Base-by-base conservation (phyloP, 2,329 filamentous ascomycete species). In the Penicillium sp. region DNA sequence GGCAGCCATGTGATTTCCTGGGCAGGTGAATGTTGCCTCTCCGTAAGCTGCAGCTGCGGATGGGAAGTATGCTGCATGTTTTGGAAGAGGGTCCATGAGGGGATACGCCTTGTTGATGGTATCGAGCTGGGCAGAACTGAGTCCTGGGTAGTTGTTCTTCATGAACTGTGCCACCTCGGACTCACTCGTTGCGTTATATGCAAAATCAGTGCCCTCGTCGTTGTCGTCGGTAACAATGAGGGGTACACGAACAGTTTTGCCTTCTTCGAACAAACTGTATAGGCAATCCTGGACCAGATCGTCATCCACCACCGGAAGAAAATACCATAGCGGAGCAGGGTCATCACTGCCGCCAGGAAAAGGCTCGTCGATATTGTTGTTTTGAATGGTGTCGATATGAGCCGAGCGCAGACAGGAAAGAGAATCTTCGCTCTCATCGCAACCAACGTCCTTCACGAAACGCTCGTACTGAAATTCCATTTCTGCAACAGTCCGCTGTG, bases 81-180 rank as follows among this genome's bases (percentile, higher is more conserved):
- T 39, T n/a, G 68, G 65, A 2, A 73, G 45, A 2, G 67, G 58
- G 1, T 61, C 5, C 48, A 62, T 61, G 39, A 69, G 42, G 26
- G 82, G 81, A 61, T 86, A 88, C 7, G 81, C 68, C 0, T 62
- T 28, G 61, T 81, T 78, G 58, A 86, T 78, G 2, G 61, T 59
- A 2, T 65, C 56, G 1, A 86, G 68, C 43, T 85, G 77, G 2
- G 63, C 54, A 4, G 68, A 52, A 0, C 73, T 81, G 9, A 88
- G 67, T 24, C 73, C 72, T 0, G 83, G 80, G 56, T 81, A 86
- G 51, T 86, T 79, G 52, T 79, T 69, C 36, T 76, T 74, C 4
- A 87, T 66, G 62, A 84, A 86, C 12, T 68, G 68, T 56, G 82
- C 73, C 57, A 80, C 78, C 38, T 82, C 69, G 0, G 63, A 67